Base-by-base conservation (phyloP, 2,329 filamentous ascomycete genomes). In the Hymenoscyphus occultus region DNA sequence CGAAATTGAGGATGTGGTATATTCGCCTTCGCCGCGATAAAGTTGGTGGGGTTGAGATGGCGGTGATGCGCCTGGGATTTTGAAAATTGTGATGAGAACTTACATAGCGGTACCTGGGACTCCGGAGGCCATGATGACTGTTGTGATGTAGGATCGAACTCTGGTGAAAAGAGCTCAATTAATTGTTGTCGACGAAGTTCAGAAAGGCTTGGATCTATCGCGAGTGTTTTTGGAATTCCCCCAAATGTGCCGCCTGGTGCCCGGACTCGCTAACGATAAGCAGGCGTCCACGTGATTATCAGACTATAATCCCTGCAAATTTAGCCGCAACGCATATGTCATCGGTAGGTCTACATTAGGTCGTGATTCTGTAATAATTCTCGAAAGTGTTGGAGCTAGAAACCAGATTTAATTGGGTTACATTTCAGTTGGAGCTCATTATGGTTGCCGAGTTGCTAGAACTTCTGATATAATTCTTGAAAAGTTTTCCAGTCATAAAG, bases 61-160 rank as follows among this genome's bases (percentile, higher is more conserved):
- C 14, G 19, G 12, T 22, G 45, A 51, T 51, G 45, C 45, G 45
- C 16, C 45, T 51, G 45, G 45, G 31, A 39, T 39, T 12, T 48
- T 19, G 39, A 40, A 12, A 48, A 10, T 56, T 32, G 42, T 51
- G 58, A 57, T 51, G 28, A 28, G 28, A 57, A 61, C 75, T 74
- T 76, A 76, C 75, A 77, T 76, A 71, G 75, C 74, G 68, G 73
- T 71, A 71, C 74, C 75, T 71, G 74, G 74, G 56, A 74, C 73
- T 69, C 66, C 74, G 64, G 77, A 76, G 62, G 77, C 76, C 77
- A 78, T 78, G 59, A 72, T 78, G 70, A 67, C 71, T 70, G 68
- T 68, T 68, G 64, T 63, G 45, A 64, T 70, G 64, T 58, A 63
- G 63, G 64, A 71, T 71, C 72, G 70, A 72, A 74, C 71, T 51